A percentile compares a stretch with the other conserved stretches of the same genome.
Conservation (phyloP, 2,329 filamentous ascomycete species). For the Arthrobotrys entomopaga region DNA sequence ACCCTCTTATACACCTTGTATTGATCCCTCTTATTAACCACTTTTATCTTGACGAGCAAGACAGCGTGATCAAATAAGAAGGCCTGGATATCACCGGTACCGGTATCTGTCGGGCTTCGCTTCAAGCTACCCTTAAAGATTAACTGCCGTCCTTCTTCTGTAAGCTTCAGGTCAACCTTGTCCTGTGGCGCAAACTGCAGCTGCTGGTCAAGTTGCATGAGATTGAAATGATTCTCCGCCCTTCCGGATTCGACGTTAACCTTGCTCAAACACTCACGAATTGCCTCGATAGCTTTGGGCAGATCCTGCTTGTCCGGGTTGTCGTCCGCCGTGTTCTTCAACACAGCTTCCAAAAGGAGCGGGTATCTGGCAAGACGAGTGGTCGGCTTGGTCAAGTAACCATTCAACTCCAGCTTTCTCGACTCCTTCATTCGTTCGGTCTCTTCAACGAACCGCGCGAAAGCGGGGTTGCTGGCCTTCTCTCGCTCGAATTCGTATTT, state of each 20-base stretch:
- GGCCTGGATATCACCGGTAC: slow-evolving; percentile 78
- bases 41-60: slow-evolving; percentile 88
- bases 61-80: slow-evolving; percentile 98
- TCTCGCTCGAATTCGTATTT: slow-evolving; percentile 99
- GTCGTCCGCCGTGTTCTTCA: slow-evolving; percentile 89
- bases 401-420: slow-evolving; percentile 94
- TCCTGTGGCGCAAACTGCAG: slow-evolving; percentile 90
- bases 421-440: slow-evolving; percentile 96
- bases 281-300: slow-evolving; percentile 84
- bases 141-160: slow-evolving; percentile 89
- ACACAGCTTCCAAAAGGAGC: slow-evolving; percentile 85
- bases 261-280: slow-evolving; percentile 83
- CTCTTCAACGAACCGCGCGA: slow-evolving; percentile 92
- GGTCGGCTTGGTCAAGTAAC: slow-evolving; percentile 96
- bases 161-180: slow-evolving; percentile 91
- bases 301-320: slow-evolving; percentile 92
- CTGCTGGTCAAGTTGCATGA: slow-evolving; percentile 89
- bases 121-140: slow-evolving; percentile 95
- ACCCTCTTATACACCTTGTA: slow-evolving; percentile 88
- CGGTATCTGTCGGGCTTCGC: slow-evolving; percentile 76
- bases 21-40: slow-evolving; percentile 91
- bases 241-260: slow-evolving; percentile 97
- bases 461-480: slow-evolving; percentile 83
- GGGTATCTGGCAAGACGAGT: slow-evolving; percentile 95
- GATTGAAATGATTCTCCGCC: slow-evolving; percentile 96